Base-by-base conservation (phyloP, 306 rosid species). In the Castanea mollissima region DNA sequence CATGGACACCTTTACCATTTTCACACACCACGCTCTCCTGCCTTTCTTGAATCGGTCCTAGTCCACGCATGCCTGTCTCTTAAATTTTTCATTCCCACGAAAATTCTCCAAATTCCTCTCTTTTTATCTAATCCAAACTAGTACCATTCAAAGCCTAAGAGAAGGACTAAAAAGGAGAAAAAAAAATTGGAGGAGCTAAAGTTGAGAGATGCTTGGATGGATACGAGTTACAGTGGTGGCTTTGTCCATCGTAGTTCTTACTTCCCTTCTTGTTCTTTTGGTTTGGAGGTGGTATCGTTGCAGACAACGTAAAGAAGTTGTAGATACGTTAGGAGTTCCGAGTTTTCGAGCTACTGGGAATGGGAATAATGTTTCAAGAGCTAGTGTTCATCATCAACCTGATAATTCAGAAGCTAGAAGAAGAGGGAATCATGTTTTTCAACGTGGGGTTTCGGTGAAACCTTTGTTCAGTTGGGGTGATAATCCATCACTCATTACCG, bases 391-490 rank as follows among this genome's bases (percentile, higher is more conserved):
- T 35, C 74, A 49, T n/a, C 89, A 59, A 21, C 71, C 69, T 18
- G 14, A 71, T 75, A 91, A 83, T 52, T 83, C 74, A 5, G 87
- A 74, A 1, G 84, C 16, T 57, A 88, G 76, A 58, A 85, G 75
- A 65, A 82, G 80, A 15, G 84, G 85, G 19, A 86, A 81, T 55
- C 78, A 49, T 67, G 86, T 78, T 54, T 76, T 86, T 23, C 84
- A 84, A 12, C 86, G 89, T 6, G 88, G 89, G 84, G 65, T 78
- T 72, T 87, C 91, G 5, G 88, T 73, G 71, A 91, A 80, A 31
- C 76, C 85, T 29, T 76, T 91, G 62, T 96, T 96, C 67, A 90
- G 67, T 32, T 96, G 98, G 99, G 75, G 60, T 32, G 94, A 96
- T 75, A 87, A 91, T 70, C 99, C 98, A 6, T 80, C 89, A 19